Evolutionary conservation across 495 filamentous ascomycete genomes (phyloP).

Genomic region (Opeltia flavorubescens): DNA sequence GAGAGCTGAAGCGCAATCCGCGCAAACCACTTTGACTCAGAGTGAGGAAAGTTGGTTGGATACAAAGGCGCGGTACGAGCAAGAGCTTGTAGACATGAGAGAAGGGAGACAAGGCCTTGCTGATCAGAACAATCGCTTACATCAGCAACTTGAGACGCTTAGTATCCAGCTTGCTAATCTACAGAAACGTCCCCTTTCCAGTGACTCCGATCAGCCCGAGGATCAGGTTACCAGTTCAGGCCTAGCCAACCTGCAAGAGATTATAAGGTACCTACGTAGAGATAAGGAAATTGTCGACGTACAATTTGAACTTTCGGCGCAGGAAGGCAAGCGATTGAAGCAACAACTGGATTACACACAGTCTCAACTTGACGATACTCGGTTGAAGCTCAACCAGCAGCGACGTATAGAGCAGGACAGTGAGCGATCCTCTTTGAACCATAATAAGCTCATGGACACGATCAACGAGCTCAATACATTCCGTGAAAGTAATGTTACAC

Average conservation of each 20-base stretch:
- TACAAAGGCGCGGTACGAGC: constrained; percentile 62
- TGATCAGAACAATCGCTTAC: constrained; percentile 74
- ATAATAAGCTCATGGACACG: constrained; percentile 83
- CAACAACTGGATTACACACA: constrained; percentile 82
- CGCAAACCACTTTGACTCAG: constrained; percentile 58
- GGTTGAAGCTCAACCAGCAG: constrained; percentile 77
- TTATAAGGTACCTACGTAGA: constrained; percentile 79
- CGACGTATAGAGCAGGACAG: constrained; percentile 61
- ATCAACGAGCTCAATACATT: constrained; percentile 89
- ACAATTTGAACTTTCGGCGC: constrained; percentile 73
- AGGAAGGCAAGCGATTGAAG: constrained; percentile 73
- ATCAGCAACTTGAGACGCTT: constrained; percentile 75
- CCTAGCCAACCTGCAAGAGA: constrained; percentile 65
- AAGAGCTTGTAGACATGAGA: constrained; percentile 65
- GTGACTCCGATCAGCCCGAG: constrained; percentile 30
- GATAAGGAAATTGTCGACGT: constrained; percentile 98
- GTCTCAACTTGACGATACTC: constrained; percentile 70
- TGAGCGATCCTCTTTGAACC: constrained; percentile 51
- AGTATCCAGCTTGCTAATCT: constrained; percentile 61
- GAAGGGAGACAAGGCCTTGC: constrained; percentile 64
- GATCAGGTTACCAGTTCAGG: constrained; percentile 28
- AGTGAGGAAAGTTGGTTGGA: constrained; percentile 82
- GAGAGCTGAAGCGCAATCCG: constrained; percentile 67
- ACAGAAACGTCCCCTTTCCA: constrained; percentile 47
- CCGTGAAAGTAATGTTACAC: constrained; percentile 79